Conservation (phyloP, 345 rosid species). For the Lumnitzera racemosa region DNA sequence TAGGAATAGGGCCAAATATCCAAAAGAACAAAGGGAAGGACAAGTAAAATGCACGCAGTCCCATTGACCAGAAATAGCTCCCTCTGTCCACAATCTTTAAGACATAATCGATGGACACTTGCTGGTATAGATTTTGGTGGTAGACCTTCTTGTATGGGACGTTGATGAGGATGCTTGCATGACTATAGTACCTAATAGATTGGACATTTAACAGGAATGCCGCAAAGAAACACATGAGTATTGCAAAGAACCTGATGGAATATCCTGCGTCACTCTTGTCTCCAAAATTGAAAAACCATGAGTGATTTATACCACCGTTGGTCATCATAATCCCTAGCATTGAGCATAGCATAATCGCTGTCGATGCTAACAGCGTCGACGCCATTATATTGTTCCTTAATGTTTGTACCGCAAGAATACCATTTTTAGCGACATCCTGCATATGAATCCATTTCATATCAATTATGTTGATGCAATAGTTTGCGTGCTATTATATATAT, state of each 20-base stretch:
- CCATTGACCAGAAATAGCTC: slow-evolving; percentile 87
- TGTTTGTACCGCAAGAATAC: slow-evolving; percentile 92
- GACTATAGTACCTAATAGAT: slow-evolving; percentile 84
- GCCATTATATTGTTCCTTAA: slow-evolving; percentile 93
- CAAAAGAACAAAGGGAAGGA: slow-evolving; percentile 78
- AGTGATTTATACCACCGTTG: slow-evolving; percentile 14
- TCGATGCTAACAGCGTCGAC: slow-evolving; percentile 77
- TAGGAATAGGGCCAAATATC: slow-evolving; percentile 86
- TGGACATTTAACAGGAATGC: slow-evolving; percentile 68
- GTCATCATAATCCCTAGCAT: slow-evolving; percentile 66
- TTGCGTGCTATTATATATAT: too few relatives aligned
- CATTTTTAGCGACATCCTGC: slow-evolving; percentile 64
- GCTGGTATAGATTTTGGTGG: slow-evolving; percentile 17
- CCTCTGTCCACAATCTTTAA: slow-evolving; percentile 61
- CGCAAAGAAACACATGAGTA: slow-evolving; percentile 60
- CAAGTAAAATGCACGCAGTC: slow-evolving; percentile 84
- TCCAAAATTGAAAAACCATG: slow-evolving; percentile 35
- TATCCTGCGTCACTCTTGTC: slow-evolving; percentile 42
- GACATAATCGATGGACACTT: slow-evolving; percentile 51
- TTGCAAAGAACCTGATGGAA: slow-evolving; percentile 70
- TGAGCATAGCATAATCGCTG: slow-evolving; percentile 77
- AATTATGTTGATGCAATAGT: too few relatives aligned
- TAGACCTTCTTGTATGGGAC: slow-evolving; percentile 57
- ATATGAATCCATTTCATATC: too few relatives aligned
- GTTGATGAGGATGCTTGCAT: slow-evolving; percentile 77